phyloP scores from a whole-genome alignment of 163 green algal genomes.

The Smithsoniella earleae region DNA sequence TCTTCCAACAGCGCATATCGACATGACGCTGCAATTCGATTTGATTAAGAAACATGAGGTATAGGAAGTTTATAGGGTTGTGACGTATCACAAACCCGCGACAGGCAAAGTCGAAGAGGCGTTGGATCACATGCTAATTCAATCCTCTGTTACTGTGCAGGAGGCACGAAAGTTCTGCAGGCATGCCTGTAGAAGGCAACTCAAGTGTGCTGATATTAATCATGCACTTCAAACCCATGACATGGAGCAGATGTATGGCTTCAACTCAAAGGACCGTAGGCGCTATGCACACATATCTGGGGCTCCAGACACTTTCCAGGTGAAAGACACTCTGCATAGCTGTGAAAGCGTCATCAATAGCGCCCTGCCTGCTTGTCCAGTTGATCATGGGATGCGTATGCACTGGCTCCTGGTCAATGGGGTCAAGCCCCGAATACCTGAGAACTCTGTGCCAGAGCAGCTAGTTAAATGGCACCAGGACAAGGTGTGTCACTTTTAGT shows the following conservation, averaged over 20 bases:
- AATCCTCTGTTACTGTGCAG: too few species aligned
- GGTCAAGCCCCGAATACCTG: slow-evolving; percentile 68
- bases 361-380: slow-evolving; percentile 52
- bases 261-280: slow-evolving; percentile 2
- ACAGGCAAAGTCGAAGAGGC: too few species aligned
- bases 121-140: too few species aligned
- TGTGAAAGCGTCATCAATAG: slow-evolving; percentile 44
- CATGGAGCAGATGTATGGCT: slow-evolving; percentile 47
- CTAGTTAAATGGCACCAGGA: slow-evolving; percentile 30
- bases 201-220: slow-evolving; percentile 77
- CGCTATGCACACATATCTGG: slow-evolving; percentile 22
- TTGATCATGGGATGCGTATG: slow-evolving; percentile 58
- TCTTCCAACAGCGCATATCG: too few species aligned
- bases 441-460: slow-evolving; percentile 60
- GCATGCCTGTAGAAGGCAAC: slow-evolving; percentile 59
- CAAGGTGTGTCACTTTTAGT: slow-evolving; percentile 15
- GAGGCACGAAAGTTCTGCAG: slow-evolving; percentile 78
- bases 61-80: too few species aligned
- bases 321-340: slow-evolving; percentile 20
- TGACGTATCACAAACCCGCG: too few species aligned
- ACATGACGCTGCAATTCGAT: too few species aligned
- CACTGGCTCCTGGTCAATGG: slow-evolving; percentile 89
- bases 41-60: too few species aligned
- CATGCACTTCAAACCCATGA: slow-evolving; percentile 62
- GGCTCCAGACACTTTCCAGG: slow-evolving; percentile 1